phyloP scores from a whole-genome alignment of 345 rosid species.

The Heritiera fomes region DNA sequence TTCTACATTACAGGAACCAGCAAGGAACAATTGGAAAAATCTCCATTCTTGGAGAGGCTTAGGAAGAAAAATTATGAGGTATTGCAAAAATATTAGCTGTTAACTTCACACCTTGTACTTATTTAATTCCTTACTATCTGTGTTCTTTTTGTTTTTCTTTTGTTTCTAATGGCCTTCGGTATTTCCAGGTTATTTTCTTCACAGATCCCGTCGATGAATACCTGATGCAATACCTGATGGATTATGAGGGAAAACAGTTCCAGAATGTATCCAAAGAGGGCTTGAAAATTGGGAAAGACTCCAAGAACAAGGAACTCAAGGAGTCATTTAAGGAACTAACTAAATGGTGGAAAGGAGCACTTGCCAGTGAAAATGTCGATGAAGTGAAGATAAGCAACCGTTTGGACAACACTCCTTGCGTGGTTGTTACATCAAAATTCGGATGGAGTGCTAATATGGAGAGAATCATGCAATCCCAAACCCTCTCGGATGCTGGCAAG shows the following conservation, averaged over 20 bases:
- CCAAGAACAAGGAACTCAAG: constrained; percentile 80
- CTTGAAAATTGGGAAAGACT: constrained; percentile 75
- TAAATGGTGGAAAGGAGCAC: constrained; percentile 85
- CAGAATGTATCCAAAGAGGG: constrained; percentile 98
- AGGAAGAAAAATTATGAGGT: constrained; percentile 93
- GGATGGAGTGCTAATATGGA: constrained; percentile 99
- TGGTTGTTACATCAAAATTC: constrained; percentile 88
- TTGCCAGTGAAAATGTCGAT: constrained; percentile 83
- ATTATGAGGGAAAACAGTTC: constrained; percentile 87
- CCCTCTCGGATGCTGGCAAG: constrained; percentile 84
- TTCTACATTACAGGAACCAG: constrained; percentile 93
- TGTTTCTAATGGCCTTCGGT: neutral
- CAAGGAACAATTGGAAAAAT: constrained; percentile 92
- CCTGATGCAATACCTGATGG: constrained; percentile 99
- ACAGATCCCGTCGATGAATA: constrained; percentile 96
- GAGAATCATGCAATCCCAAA: constrained; percentile 96
- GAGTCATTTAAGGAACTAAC: constrained; percentile 94
- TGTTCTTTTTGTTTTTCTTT: neutral
- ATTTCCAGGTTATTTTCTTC: constrained; percentile 89
- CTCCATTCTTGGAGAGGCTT: constrained; percentile 98
- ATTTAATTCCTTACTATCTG: neutral
- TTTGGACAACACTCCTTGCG: constrained; percentile 90
- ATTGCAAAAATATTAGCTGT: neutral
- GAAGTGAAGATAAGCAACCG: constrained; percentile 89
- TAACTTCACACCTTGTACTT: neutral